Conservation (phyloP, 2,329 filamentous ascomycete genomes). For the Pseudogymnoascus sp. region DNA sequence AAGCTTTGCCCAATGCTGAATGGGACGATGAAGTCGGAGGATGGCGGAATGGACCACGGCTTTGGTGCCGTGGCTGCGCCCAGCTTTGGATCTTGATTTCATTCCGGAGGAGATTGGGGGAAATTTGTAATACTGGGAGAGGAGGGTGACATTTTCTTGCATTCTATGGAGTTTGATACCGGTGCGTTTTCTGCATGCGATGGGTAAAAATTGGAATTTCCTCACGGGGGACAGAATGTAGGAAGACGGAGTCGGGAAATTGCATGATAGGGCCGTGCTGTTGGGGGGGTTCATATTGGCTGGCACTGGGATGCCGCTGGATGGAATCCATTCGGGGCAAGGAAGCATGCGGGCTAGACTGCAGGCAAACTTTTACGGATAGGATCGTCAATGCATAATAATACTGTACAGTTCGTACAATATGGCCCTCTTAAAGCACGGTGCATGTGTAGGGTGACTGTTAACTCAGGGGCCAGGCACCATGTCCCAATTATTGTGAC, state of each 20-base stretch:
- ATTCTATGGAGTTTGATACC: not conserved
- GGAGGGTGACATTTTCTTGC: not conserved
- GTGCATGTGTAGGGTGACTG: not conserved
- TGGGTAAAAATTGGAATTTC: not conserved
- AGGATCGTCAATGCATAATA: not conserved
- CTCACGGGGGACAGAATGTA: not conserved
- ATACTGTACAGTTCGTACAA: not conserved
- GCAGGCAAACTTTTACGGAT: not conserved
- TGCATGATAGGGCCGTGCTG: not conserved
- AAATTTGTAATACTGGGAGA: not conserved
- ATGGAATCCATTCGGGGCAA: not conserved
- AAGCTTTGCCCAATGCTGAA: slow-evolving; percentile 89
- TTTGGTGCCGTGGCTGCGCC: slow-evolving; percentile 39
- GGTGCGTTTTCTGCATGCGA: not conserved
- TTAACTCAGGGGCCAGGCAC: not conserved
- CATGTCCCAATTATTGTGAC: too few species aligned
- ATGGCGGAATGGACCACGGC: slow-evolving; percentile 46
- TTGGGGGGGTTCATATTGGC: not conserved
- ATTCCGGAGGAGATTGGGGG: not conserved
- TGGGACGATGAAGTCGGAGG: slow-evolving; percentile 62
- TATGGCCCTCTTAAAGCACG: not conserved
- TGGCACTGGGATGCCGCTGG: not conserved
- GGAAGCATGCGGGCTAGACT: not conserved
- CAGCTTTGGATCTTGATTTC: slow-evolving; percentile 11
- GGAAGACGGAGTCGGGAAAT: slow-evolving; percentile 2